Evolutionary conservation across 1,284 basidiomycete species (phyloP), one percentile per base, ranked within the genome.

Genomic region (Ustilago curta): DNA sequence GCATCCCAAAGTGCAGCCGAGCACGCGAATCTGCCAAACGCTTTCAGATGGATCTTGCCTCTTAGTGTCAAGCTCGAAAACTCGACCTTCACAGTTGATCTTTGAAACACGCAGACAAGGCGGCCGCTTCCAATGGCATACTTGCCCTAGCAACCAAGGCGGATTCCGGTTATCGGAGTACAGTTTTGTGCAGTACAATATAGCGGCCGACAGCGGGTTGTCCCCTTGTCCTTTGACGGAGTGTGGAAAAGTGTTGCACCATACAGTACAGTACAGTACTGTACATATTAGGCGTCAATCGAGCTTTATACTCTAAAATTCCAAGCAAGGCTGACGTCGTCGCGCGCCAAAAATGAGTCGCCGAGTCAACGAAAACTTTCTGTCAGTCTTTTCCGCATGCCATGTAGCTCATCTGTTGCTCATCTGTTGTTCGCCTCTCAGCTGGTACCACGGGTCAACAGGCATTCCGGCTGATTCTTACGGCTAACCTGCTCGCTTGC

Each of bases 1-100:
- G 37, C 32, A 49, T 55, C 52, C 7, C 16, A 49, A 35, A 62
- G 9, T 19, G 52, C 59, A 62, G 40, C 59, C 59, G 59, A 62
- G 52, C 59, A 43, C 40, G 39, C 37, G 35, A 43, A 59, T 29
- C 25, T 29, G 16, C 16, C 29, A 18, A 42, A 8, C 4, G 14
- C 16, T 27, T 27, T 12, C 35, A 37, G 3, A 2, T 32, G 8
- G 31, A 32, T 32, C 11, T 32, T 32, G 31, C 31, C 31, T 32
- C 8, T 32, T 4, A 32, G 11, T 32, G 31, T 32, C 31, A 32
- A 32, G 31, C 31, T 32, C 31, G 3, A 32, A 32, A 32, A 12
- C 31, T 32, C 31, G 31, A 9, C 31, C 31, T 9, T 32, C 31
- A 32, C 31, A 32, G 31, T 9, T 32, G 18, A n/a, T 9, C 3